phyloP scores from a whole-genome alignment of 371 early-diverging fungal species.

The Lichtheimia hyalospora region DNA sequence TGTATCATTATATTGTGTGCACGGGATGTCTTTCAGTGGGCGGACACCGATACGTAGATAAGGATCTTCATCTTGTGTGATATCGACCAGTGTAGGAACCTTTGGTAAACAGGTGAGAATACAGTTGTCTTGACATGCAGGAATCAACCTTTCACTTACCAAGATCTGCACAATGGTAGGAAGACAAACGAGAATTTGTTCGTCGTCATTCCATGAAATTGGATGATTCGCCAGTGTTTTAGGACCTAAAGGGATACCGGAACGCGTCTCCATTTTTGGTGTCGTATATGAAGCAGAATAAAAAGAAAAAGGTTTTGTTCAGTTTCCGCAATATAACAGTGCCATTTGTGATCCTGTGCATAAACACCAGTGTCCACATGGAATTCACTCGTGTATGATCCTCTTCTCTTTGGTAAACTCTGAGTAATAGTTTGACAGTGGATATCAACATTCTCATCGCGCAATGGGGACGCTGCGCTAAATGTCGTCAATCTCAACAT shows the following conservation, averaged over 20 bases:
- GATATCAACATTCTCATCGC: too few species aligned
- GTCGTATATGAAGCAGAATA: neutral
- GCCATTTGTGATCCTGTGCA: too few species aligned
- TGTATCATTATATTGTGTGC: neutral
- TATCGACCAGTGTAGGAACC: constrained; percentile 30
- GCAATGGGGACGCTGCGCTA: too few species aligned
- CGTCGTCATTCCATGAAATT: neutral
- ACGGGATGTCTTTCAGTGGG: constrained; percentile 1
- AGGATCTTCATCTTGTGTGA: constrained; percentile 24
- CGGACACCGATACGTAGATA: constrained; percentile 12
- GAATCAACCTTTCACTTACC: neutral
- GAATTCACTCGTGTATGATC: too few species aligned
- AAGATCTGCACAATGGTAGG: neutral
- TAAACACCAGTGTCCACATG: too few species aligned
- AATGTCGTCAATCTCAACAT: too few species aligned
- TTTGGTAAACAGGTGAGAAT: neutral
- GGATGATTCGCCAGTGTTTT: neutral
- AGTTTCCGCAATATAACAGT: too few species aligned
- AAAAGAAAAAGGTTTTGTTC: neutral
- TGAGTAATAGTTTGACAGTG: too few species aligned
- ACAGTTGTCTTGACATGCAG: too few species aligned
- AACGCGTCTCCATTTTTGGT: neutral
- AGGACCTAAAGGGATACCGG: neutral
- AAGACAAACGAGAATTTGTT: neutral
- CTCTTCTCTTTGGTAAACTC: too few species aligned